phyloP scores from a whole-genome alignment of 371 early-diverging fungal species.

The Parasitella parasitica region DNA sequence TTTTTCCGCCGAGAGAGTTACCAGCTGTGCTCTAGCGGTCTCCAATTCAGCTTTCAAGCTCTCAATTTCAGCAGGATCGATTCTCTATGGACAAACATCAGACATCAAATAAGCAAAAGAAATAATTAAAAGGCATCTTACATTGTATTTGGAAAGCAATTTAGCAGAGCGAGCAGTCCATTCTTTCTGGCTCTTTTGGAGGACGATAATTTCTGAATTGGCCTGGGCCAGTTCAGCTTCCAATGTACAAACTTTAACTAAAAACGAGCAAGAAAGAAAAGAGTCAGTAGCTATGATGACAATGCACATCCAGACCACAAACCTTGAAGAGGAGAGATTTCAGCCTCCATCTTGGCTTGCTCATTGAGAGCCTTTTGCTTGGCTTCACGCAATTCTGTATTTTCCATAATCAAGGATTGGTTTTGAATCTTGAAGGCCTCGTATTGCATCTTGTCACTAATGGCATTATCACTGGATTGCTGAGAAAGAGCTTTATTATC shows the following conservation, averaged over 20 bases:
- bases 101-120: not conserved
- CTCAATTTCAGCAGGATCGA: slow-evolving; percentile 16
- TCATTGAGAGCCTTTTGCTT: not conserved
- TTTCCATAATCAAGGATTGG: not conserved
- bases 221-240: slow-evolving; percentile 4
- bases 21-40: not conserved
- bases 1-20: not conserved
- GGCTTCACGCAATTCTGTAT: not conserved
- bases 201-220: not conserved
- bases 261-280: not conserved
- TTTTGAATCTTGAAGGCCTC: slow-evolving; percentile 15
- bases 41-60: slow-evolving; percentile 8
- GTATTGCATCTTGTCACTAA: not conserved
- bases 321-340: slow-evolving; percentile 4
- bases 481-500: not conserved
- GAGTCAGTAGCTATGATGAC: not conserved
- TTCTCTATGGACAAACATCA: not conserved
- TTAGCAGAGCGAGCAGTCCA: slow-evolving; percentile 17
- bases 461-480: not conserved
- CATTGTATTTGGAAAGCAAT: slow-evolving; percentile 12
- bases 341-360: not conserved
- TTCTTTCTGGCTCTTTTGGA: slow-evolving; percentile 5
- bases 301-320: not conserved
- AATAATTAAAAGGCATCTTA: not conserved
- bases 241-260: slow-evolving; percentile 1